Evolutionary conservation across 129 eudicot genomes (phyloP).

Genomic region (Sambucus nigra): DNA sequence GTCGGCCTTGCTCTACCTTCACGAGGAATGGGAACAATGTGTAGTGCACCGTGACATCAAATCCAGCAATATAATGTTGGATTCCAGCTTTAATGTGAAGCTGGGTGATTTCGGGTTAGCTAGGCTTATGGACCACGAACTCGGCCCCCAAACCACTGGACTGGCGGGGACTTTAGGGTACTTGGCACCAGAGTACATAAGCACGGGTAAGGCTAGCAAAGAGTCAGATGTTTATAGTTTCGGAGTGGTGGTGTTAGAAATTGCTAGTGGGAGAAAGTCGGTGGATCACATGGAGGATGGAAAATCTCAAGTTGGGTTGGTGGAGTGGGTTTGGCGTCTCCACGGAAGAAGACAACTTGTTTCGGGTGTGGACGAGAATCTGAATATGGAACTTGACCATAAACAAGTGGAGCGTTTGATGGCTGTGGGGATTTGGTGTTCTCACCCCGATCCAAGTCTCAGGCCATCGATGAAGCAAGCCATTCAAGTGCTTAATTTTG

Average conservation of each 20-base stretch:
- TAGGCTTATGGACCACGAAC: constrained; percentile 41
- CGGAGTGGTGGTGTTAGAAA: constrained; percentile 39
- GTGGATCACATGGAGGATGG: constrained; percentile 23
- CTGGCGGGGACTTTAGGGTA: constrained; percentile 50
- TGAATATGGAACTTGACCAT: constrained; percentile 13
- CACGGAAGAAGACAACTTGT: constrained; percentile 30
- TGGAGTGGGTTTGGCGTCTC: constrained; percentile 48
- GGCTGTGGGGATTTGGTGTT: constrained; percentile 47
- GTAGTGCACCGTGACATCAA: constrained; percentile 46
- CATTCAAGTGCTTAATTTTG: constrained; percentile 31
- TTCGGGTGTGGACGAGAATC: constrained; percentile 18
- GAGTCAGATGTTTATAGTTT: constrained; percentile 45
- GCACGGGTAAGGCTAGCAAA: constrained; percentile 40
- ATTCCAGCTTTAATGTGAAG: constrained; percentile 36
- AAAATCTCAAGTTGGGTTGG: constrained; percentile 20
- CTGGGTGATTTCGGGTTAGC: constrained; percentile 51
- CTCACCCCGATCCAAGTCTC: constrained; percentile 26
- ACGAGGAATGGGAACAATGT: constrained; percentile 55
- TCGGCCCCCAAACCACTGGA: constrained; percentile 38
- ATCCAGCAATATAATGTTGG: constrained; percentile 45
- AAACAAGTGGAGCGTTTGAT: constrained; percentile 29
- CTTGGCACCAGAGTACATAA: constrained; percentile 41
- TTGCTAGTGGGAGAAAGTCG: constrained; percentile 35
- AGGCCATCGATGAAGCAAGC: constrained; percentile 47
- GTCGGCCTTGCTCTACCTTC: constrained; percentile 34